A percentile compares a stretch with the other conserved stretches of the same genome.
These are phyloP conservation scores for Eremomyces bilateralis DNA, from an alignment of 495 filamentous ascomycete genomes.

Conservation along the genomic window DNA sequence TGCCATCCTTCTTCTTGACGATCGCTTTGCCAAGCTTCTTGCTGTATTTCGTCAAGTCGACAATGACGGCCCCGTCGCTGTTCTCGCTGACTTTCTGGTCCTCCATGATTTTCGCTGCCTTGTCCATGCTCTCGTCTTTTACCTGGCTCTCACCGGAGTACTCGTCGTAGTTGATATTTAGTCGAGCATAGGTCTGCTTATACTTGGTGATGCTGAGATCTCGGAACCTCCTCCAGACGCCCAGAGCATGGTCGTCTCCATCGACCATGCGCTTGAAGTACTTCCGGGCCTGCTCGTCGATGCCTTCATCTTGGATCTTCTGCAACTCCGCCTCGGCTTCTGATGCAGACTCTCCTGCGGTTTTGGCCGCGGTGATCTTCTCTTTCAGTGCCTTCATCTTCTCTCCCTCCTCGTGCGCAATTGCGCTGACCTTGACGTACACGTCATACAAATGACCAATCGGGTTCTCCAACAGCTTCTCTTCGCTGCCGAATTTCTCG, in stretches of 20 bases:
- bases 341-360: conserved; percentile 25
- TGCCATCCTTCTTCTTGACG: conserved; percentile 46
- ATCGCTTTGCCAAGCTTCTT: conserved; percentile 50
- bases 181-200: conserved; percentile 13
- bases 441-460: conserved; percentile 51
- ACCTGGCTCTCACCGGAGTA: conserved; percentile 92
- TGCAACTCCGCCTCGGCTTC: conserved; percentile 22
- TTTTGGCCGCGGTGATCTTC: conserved; percentile 26
- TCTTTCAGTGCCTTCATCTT: conserved; percentile 13
- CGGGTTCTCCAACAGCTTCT: conserved; percentile 35
- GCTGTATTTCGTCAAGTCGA: conserved; percentile 58
- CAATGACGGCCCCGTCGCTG: conserved; percentile 67
- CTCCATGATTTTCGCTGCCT: conserved; percentile 39
- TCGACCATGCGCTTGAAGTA: conserved; percentile 88
- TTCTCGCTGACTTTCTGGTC: conserved; percentile 51
- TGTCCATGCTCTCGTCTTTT: conserved; percentile 54
- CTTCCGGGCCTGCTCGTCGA: conserved; percentile 32
- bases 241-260: conserved; percentile 49
- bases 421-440: conserved; percentile 41
- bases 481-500: conserved; percentile 39
- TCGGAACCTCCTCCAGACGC: conserved; percentile 66
- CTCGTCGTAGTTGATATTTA: conserved; percentile 67
- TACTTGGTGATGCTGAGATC: conserved; percentile 29
- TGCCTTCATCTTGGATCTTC: background rate
- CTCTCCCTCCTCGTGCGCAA: conserved; percentile 14